Percentiles rank a stretch among this genome's conserved stretches.
phyloP scores from a whole-genome alignment of 257 asterid genomes.

The Buddleja alternifolia region DNA sequence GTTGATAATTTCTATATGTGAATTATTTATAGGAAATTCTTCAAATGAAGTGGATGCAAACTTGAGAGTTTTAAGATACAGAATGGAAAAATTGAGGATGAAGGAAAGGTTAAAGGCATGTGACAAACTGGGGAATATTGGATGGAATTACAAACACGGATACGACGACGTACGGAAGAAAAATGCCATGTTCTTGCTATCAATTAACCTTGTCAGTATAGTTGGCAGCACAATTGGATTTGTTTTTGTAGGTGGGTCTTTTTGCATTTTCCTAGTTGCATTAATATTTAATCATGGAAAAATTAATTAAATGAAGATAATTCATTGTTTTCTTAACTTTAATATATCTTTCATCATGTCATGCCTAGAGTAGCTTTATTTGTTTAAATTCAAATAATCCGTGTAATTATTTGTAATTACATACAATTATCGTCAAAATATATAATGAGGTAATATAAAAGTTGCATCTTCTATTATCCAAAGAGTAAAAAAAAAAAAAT shows the following conservation, averaged over 20 bases:
- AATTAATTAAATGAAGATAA: background rate
- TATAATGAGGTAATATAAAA: too few species aligned
- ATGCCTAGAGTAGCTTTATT: too few species aligned
- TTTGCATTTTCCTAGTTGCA: constrained; percentile 40
- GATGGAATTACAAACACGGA: constrained; percentile 50
- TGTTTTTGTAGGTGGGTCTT: constrained; percentile 44
- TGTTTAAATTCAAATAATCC: too few species aligned
- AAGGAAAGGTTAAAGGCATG: constrained; percentile 38
- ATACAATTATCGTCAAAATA: too few species aligned
- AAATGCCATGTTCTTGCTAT: constrained; percentile 17
- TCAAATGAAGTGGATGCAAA: constrained; percentile 49
- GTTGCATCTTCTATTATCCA: too few species aligned
- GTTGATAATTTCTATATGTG: background rate
- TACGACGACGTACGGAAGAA: constrained; percentile 41
- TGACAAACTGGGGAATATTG: constrained; percentile 16
- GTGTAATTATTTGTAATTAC: too few species aligned
- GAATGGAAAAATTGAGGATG: constrained; percentile 44
- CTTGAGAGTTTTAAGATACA: constrained; percentile 35
- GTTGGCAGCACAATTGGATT: constrained; percentile 31
- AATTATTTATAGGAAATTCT: constrained; percentile 34
- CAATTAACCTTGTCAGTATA: constrained; percentile 35
- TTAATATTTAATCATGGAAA: background rate
- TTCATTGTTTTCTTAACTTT: too few species aligned
- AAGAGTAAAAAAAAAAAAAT: too few species aligned
- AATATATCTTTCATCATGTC: too few species aligned